A percentile compares a stretch with the other conserved stretches of the same genome.
Evolutionary conservation across 805 yeast genomes (phyloP).

Genomic region (Suhomyces tanzawaensis): DNA sequence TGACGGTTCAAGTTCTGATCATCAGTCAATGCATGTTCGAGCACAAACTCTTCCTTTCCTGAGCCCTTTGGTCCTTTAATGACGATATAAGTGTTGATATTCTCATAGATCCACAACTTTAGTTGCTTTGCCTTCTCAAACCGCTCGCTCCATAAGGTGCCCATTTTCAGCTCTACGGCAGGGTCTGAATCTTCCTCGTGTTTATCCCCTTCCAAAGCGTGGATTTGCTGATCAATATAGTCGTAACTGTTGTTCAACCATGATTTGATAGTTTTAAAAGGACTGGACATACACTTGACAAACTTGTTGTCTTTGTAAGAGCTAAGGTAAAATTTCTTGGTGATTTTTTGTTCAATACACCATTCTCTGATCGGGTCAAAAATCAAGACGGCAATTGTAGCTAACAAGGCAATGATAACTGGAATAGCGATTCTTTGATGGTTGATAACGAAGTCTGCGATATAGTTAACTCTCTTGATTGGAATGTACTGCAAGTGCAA

Average conservation of each 20-base stretch:
- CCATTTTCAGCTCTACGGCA: constrained; percentile 8
- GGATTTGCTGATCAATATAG: constrained; percentile 32
- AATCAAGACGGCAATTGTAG: constrained; percentile 77
- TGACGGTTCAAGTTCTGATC: constrained; percentile 45
- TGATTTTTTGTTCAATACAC: constrained; percentile 70
- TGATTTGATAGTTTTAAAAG: constrained; percentile 22
- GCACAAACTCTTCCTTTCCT: constrained; percentile 82
- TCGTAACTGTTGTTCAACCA: constrained; percentile 34
- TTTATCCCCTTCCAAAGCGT: constrained; percentile 15
- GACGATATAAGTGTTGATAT: constrained; percentile 84
- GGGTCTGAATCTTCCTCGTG: constrained; percentile 30
- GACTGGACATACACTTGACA: constrained; percentile 25
- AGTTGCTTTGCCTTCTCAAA: constrained; percentile 64
- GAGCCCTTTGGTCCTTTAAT: constrained; percentile 93
- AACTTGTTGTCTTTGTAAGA: constrained; percentile 37
- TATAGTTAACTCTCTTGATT: constrained; percentile 47
- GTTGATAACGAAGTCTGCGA: constrained; percentile 58
- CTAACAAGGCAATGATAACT: constrained; percentile 67
- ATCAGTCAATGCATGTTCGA: constrained; percentile 59
- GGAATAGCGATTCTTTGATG: constrained; percentile 88
- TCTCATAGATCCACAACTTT: constrained; percentile 79
- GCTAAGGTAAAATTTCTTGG: constrained; percentile 55
- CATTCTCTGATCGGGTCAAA: constrained; percentile 92
- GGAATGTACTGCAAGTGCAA: constrained; percentile 75
- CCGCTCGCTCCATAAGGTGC: constrained; percentile 69